Conservation (phyloP, 2,329 filamentous ascomycete species). For the Nemania sp. region DNA sequence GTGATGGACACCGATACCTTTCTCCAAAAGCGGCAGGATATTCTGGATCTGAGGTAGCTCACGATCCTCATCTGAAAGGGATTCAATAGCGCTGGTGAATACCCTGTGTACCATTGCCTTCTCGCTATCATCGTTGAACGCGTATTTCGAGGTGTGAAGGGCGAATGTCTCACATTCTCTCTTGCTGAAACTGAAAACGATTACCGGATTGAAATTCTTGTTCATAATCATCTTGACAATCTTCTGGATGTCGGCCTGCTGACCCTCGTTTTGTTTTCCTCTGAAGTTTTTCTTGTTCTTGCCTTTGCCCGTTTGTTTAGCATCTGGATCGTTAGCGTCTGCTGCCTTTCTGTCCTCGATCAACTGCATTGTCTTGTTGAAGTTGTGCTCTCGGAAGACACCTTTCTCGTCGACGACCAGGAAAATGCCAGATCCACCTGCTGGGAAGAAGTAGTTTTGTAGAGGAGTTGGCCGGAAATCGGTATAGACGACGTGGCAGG, state of each 20-base stretch:
- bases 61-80: constrained; percentile 88
- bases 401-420: constrained; percentile 96
- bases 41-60: constrained; percentile 87
- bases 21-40: constrained; percentile 82
- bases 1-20: constrained; percentile 96
- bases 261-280: constrained; percentile 72
- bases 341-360: constrained; percentile 87
- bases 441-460: constrained; percentile 97
- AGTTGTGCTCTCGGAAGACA: constrained; percentile 94
- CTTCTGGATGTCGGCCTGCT: constrained; percentile 86
- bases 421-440: constrained; percentile 89
- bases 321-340: constrained; percentile 77
- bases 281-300: constrained; percentile 93
- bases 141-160: constrained; percentile 79
- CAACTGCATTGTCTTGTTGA: constrained; percentile 90
- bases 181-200: constrained; percentile 99
- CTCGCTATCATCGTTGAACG: constrained; percentile 96
- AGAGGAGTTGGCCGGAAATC: constrained; percentile 96
- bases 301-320: constrained; percentile 81
- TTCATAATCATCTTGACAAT: constrained; percentile 99
- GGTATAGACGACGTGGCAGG: constrained; percentile 98
- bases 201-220: constrained; percentile 96
- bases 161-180: constrained; percentile 92
- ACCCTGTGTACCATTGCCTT: constrained; percentile 93
- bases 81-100: constrained; percentile 90